phyloP scores from a whole-genome alignment of 305 asterid genomes.

The Rubia tinctorum region DNA sequence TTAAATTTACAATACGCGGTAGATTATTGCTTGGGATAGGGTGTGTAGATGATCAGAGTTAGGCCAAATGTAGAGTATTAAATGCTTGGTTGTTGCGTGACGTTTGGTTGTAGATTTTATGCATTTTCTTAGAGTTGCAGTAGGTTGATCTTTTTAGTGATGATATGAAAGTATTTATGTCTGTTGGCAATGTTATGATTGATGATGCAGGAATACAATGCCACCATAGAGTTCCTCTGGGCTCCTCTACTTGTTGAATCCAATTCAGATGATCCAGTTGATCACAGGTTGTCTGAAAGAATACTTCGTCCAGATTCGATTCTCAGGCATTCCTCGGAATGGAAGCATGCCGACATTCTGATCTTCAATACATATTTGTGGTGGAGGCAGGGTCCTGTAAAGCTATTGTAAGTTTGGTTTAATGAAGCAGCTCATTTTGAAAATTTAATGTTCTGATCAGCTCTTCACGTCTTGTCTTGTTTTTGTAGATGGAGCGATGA shows the following conservation, averaged over 20 bases:
- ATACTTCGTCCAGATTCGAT: constrained; percentile 68
- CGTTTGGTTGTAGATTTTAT: neutral
- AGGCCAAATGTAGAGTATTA: too few species aligned
- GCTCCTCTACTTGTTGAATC: constrained; percentile 94
- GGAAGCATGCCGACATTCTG: constrained; percentile 83
- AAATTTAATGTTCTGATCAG: neutral
- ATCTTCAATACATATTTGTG: constrained; percentile 82
- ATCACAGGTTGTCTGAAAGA: constrained; percentile 69
- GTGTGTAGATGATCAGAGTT: too few species aligned
- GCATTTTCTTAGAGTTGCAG: neutral
- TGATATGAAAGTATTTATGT: constrained; percentile 1
- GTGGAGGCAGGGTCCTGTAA: constrained; percentile 94
- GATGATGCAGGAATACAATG: constrained; percentile 25
- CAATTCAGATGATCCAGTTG: constrained; percentile 75
- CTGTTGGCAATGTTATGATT: constrained; percentile 3
- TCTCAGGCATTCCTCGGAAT: constrained; percentile 59
- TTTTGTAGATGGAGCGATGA: constrained; percentile 71
- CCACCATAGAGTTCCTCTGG: constrained; percentile 89
- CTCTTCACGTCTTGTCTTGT: neutral
- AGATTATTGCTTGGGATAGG: too few species aligned
- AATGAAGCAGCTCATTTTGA: neutral
- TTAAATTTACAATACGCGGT: too few species aligned
- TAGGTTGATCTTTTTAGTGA: neutral
- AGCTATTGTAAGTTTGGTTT: constrained; percentile 55
- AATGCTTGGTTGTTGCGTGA: neutral